phyloP scores from a whole-genome alignment of 208 protist genomes.

The Balamuthia mandrillaris region DNA sequence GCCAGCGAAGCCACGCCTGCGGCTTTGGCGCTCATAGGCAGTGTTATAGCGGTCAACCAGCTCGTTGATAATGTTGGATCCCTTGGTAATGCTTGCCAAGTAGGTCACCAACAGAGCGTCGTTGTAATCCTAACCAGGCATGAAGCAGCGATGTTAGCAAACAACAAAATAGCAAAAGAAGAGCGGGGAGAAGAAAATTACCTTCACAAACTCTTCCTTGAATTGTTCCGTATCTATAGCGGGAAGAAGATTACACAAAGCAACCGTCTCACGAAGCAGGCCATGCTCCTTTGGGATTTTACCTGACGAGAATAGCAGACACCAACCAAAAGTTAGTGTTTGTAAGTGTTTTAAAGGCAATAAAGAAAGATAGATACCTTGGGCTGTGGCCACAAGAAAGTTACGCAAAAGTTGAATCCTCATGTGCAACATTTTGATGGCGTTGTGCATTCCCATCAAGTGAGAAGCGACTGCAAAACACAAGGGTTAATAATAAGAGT shows the following conservation, averaged over 20 bases:
- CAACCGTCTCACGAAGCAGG: slow-evolving; percentile 49
- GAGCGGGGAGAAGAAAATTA: not conserved
- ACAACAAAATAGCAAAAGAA: not conserved
- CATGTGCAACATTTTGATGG: slow-evolving; percentile 63
- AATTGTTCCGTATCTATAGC: slow-evolving; percentile 55
- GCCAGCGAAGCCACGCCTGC: not conserved
- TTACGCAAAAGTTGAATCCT: slow-evolving; percentile 44
- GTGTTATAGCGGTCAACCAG: slow-evolving; percentile 57
- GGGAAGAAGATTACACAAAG: slow-evolving; percentile 62
- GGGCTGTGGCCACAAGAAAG: slow-evolving; percentile 49
- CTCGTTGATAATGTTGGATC: slow-evolving; percentile 50
- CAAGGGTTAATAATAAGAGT: no score
- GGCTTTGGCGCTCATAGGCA: slow-evolving; percentile 50
- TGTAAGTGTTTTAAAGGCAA: not conserved
- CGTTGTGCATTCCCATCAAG: slow-evolving; percentile 56
- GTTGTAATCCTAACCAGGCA: slow-evolving; percentile 60
- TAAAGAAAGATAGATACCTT: not conserved
- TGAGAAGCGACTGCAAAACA: slow-evolving; percentile 47
- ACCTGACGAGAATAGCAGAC: not conserved
- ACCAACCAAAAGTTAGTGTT: not conserved
- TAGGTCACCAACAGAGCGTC: slow-evolving; percentile 65
- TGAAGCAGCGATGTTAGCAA: not conserved
- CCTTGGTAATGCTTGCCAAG: slow-evolving; percentile 58
- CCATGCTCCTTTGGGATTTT: slow-evolving; percentile 56
- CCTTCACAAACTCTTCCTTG: slow-evolving; percentile 46